A percentile compares a stretch with the other conserved stretches of the same genome.
These are phyloP conservation scores for Diplodia corticola DNA, from an alignment of 2,329 filamentous ascomycete genomes.

Conservation along the genomic window DNA sequence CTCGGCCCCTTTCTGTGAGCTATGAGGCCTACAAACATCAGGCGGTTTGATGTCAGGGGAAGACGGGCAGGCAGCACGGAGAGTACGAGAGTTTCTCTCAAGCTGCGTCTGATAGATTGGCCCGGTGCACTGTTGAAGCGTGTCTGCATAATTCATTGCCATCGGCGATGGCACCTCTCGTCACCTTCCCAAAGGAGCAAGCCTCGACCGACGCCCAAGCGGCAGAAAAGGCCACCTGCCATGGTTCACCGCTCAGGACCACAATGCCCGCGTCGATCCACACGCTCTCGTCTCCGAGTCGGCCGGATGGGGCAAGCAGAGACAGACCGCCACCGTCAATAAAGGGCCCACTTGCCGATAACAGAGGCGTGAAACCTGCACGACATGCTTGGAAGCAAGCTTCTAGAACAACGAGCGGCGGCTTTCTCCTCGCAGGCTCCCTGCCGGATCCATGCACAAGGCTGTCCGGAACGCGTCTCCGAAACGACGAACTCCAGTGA, in stretches of 20 bases:
- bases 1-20: no score
- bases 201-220: background rate
- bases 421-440: no score
- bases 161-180: background rate
- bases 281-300: background rate
- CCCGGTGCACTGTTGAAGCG: no score
- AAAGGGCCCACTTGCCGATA: background rate
- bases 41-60: no score
- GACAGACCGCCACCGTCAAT: conserved; percentile 10
- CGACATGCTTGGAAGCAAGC: background rate
- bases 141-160: no score
- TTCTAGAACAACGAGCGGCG: background rate
- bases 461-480: background rate
- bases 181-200: background rate
- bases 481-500: background rate
- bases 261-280: conserved; percentile 6
- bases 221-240: conserved; percentile 10
- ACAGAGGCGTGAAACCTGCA: background rate
- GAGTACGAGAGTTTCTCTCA: no score
- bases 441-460: background rate
- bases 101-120: no score
- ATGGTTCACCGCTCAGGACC: conserved; percentile 3
- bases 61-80: no score
- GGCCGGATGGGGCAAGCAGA: background rate
- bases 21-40: no score